Base-by-base conservation (phyloP, 805 yeast genomes). In the Hanseniaspora guilliermondii region DNA sequence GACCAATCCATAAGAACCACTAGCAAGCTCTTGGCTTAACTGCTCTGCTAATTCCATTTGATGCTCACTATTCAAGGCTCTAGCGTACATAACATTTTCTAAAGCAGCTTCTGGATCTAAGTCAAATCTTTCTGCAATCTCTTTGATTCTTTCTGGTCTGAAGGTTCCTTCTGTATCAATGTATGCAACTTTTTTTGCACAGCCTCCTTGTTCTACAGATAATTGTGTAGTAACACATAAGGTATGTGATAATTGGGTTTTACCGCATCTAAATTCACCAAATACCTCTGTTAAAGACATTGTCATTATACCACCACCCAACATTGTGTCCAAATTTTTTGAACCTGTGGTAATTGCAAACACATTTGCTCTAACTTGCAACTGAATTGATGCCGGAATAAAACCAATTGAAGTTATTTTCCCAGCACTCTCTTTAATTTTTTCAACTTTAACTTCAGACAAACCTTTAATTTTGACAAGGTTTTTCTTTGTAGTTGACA, bases 131-230 rank as follows among this genome's bases (percentile, higher is more conserved):
- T 83, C 83, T 2, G 96, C 96, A 60, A 93, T 88, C 0, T 95
- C 82, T 7, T 85, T 85, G 60, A 93, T 73, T 62, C 98, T 77
- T 45, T 83, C 83, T 0, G 97, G 97, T 65, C 98, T 77, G 67
- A 93, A 93, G 1, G 98, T 93, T 17, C 97, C 96, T 66, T 91
- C 98, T 0, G 97, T 91, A 64, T 93, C 98, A 57, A 93, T 89
- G 65, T 86, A 93, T 53, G 93, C 73, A 68, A 97, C 89, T 69
- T 93, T 88, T 33, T 98, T 98, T 70, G 93, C 98, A 52, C 96
- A 98, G 56, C 98, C 98, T 37, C 97, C 97, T 84, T 85, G 83
- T 64, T 89, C 96, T 48, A 91, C 79, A 5, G 97, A 97, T 54
- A 93, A 73, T 68, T 91, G 98, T 67, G 97, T 91, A 2, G 97